phyloP scores from a whole-genome alignment of 148 eudicot species.

The Euryodendron excelsum region DNA sequence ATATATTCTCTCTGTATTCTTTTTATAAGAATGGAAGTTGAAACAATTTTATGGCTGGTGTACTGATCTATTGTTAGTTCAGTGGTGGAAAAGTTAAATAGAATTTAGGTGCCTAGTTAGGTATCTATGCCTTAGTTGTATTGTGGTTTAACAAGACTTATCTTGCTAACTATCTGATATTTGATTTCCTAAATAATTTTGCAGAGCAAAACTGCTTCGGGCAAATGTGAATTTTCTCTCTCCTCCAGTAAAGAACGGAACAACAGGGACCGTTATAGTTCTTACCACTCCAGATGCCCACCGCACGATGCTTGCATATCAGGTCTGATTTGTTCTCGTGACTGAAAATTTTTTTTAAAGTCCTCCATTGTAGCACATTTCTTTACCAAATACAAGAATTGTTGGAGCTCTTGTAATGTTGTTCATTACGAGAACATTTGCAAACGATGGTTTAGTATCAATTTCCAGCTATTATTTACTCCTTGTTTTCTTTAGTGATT shows the following conservation, averaged over 20 bases:
- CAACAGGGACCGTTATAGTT: slow-evolving; percentile 97
- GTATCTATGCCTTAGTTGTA: neutral
- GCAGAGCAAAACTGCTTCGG: slow-evolving; percentile 73
- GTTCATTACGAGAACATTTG: too few relatives aligned
- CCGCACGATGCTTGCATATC: slow-evolving; percentile 99
- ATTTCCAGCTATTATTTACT: neutral
- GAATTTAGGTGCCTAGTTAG: neutral
- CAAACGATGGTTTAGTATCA: too few relatives aligned
- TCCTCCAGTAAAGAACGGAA: slow-evolving; percentile 87
- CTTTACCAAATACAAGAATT: neutral
- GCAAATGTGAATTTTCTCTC: slow-evolving; percentile 95
- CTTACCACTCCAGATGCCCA: slow-evolving; percentile 98
- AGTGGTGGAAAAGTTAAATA: neutral
- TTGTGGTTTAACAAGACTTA: neutral
- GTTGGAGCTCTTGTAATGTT: too few relatives aligned
- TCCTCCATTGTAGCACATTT: neutral
- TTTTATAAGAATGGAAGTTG: neutral
- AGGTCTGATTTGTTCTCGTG: slow-evolving; percentile 34
- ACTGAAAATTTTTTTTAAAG: slow-evolving; percentile 8
- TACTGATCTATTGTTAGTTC: neutral
- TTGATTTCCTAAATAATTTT: neutral
- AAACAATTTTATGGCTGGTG: neutral
- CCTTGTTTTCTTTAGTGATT: neutral
- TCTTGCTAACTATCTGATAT: neutral
- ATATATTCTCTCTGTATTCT: neutral